phyloP scores from a whole-genome alignment of 2,329 filamentous ascomycete species.

The Pseudogymnoascus verrucosus region DNA sequence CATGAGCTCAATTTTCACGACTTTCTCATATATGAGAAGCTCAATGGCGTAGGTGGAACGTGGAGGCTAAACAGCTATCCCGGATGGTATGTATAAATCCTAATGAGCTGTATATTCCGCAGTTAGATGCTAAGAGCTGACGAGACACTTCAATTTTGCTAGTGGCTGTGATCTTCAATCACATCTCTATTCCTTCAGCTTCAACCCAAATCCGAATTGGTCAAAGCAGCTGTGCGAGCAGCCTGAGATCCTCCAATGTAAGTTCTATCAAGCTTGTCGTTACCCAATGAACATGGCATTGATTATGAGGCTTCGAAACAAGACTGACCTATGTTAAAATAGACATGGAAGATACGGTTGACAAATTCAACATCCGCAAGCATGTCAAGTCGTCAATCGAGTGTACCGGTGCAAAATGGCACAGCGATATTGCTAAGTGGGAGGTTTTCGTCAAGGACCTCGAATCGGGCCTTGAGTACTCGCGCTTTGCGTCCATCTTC shows the following conservation, averaged over 20 bases:
- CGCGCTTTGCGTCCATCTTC: neutral
- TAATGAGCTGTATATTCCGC: neutral
- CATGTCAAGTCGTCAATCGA: conserved; percentile 15
- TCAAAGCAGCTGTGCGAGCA: conserved; percentile 29
- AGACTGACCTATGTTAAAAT: conserved; percentile 8
- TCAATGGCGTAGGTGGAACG: conserved; percentile 26
- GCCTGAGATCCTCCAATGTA: conserved; percentile 30
- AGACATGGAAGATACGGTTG: conserved; percentile 16
- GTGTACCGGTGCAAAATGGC: neutral
- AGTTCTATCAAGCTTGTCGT: neutral
- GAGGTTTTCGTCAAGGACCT: neutral
- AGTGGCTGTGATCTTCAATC: conserved; percentile 27
- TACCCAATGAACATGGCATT: neutral
- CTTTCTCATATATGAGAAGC: conserved; percentile 28
- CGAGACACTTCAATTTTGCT: neutral
- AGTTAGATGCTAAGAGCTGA: neutral
- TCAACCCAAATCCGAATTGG: conserved; percentile 35
- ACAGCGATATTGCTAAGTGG: neutral
- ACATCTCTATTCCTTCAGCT: conserved; percentile 36
- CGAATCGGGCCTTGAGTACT: neutral
- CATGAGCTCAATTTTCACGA: conserved; percentile 25
- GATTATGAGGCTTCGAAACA: neutral
- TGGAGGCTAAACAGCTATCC: conserved; percentile 28
- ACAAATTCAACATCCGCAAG: conserved; percentile 18
- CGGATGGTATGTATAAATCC: conserved; percentile 20